Percentiles rank a stretch among this genome's conserved stretches.
Conservation (phyloP, 805 yeast genomes). For the Sugiyamaella americana region DNA sequence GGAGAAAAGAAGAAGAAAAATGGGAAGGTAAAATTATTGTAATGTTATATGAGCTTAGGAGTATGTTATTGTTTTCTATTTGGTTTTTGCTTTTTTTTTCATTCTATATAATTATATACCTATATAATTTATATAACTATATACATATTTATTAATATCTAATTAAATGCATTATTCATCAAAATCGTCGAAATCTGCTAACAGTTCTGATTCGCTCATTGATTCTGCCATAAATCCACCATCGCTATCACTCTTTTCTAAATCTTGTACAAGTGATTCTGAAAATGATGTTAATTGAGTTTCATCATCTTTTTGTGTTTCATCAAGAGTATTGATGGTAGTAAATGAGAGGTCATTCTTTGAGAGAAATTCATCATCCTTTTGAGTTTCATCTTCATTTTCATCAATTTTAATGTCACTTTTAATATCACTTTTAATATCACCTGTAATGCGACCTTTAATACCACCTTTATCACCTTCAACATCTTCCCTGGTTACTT, state of each 20-base stretch:
- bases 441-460: too few relatives aligned
- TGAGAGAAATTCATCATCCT: too few relatives aligned
- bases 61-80: neutral
- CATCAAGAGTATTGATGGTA: too few relatives aligned
- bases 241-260: neutral
- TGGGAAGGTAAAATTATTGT: neutral
- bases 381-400: too few relatives aligned
- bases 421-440: too few relatives aligned
- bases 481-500: too few relatives aligned
- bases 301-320: neutral
- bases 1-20: constrained; percentile 17
- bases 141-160: neutral
- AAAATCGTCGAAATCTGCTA: neutral
- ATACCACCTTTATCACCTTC: too few relatives aligned
- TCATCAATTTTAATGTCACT: too few relatives aligned
- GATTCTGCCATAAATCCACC: constrained; percentile 22
- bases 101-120: too few relatives aligned
- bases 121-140: neutral
- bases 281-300: neutral
- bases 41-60: constrained; percentile 1
- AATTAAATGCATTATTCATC: neutral
- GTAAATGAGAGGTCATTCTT: too few relatives aligned
- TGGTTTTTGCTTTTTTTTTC: too few relatives aligned
- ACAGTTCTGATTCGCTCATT: constrained; percentile 23
- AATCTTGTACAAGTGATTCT: neutral